phyloP scores from a whole-genome alignment of 371 early-diverging fungal genomes.

The Conidiobolus incongruus region DNA sequence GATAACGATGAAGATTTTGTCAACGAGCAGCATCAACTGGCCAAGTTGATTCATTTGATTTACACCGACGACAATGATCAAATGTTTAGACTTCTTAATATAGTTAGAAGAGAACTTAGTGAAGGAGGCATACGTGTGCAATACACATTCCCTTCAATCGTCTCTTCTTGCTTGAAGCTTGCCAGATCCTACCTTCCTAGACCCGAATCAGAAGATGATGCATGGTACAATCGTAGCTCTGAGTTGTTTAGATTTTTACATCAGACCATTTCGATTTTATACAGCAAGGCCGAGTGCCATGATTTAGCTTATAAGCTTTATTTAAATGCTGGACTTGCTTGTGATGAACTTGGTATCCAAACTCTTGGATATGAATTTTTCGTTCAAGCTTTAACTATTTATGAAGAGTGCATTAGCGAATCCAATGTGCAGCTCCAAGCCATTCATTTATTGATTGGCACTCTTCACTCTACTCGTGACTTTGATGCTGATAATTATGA shows the following conservation, averaged over 20 bases:
- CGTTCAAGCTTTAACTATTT: slow-evolving; percentile 77
- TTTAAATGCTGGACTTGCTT: slow-evolving; percentile 56
- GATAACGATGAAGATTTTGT: slow-evolving; percentile 28
- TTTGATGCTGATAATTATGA: slow-evolving; percentile 70
- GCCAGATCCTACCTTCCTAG: slow-evolving; percentile 26
- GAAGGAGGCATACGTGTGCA: slow-evolving; percentile 66
- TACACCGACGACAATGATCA: slow-evolving; percentile 36
- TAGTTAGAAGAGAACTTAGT: slow-evolving; percentile 56
- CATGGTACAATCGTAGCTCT: background rate
- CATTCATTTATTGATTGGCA: slow-evolving; percentile 54
- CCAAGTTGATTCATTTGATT: slow-evolving; percentile 63
- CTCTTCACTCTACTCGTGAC: slow-evolving; percentile 46
- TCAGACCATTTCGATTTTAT: slow-evolving; percentile 41
- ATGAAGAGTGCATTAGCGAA: slow-evolving; percentile 75
- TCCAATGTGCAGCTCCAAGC: slow-evolving; percentile 67
- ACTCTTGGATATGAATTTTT: slow-evolving; percentile 79
- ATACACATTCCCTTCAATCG: slow-evolving; percentile 73
- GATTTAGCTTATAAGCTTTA: slow-evolving; percentile 56
- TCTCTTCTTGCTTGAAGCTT: slow-evolving; percentile 44
- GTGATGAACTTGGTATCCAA: slow-evolving; percentile 58
- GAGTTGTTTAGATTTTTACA: slow-evolving; percentile 45
- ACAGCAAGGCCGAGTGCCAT: slow-evolving; percentile 35
- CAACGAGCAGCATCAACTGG: slow-evolving; percentile 65
- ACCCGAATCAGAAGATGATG: slow-evolving; percentile 13
- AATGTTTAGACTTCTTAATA: slow-evolving; percentile 33